Evolutionary conservation across 1,139 yeast species (phyloP).

Genomic region (Debaryomyces nepalensis): DNA sequence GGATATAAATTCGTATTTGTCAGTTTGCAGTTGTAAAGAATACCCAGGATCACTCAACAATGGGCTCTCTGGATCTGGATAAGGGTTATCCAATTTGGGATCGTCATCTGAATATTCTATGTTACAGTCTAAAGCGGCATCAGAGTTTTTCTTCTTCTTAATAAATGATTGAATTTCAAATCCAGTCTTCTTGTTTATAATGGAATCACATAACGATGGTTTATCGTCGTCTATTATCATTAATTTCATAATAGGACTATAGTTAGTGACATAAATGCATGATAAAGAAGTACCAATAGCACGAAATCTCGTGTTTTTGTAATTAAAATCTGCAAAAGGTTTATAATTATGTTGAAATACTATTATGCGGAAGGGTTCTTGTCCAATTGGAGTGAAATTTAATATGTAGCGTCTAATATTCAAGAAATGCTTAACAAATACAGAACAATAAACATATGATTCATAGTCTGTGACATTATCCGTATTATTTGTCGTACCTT

Average conservation of each 20-base stretch:
- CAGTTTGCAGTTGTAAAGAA: background rate
- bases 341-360: constrained; percentile 42
- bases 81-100: constrained; percentile 29
- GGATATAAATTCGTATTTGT: background rate
- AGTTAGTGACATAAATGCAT: constrained; percentile 34
- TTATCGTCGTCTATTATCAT: constrained; percentile 38
- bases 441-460: constrained; percentile 40
- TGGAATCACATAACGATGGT: constrained; percentile 42
- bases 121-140: constrained; percentile 11
- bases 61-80: constrained; percentile 31
- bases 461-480: constrained; percentile 31
- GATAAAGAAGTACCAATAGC: constrained; percentile 42
- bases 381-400: constrained; percentile 28
- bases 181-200: constrained; percentile 37
- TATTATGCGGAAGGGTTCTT: constrained; percentile 28
- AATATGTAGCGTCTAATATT: constrained; percentile 36
- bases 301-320: constrained; percentile 44
- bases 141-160: constrained; percentile 18
- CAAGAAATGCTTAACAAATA: constrained; percentile 34
- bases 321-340: constrained; percentile 48
- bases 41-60: constrained; percentile 21
- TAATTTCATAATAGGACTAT: constrained; percentile 42
- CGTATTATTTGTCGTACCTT: constrained; percentile 14
- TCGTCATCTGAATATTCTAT: constrained; percentile 13
- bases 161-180: constrained; percentile 33